These are phyloP conservation scores for Beauveria varroae DNA, from an alignment of 2,329 filamentous ascomycete genomes.

Conservation along the genomic window DNA sequence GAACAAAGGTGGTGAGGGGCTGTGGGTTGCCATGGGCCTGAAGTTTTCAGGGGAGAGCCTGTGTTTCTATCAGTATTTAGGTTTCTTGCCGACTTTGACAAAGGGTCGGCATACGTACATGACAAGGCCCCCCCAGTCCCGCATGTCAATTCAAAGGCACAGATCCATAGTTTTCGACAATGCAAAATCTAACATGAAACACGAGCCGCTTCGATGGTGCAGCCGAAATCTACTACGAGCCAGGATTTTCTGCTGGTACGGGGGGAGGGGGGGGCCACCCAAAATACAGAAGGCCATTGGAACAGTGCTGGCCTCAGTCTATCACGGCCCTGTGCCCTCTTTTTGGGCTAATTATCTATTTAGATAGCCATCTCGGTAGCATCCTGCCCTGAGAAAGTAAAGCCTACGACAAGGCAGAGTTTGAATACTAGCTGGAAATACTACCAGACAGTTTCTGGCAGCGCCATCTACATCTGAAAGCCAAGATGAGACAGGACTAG, in stretches of 20 bases:
- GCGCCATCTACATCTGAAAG: neutral
- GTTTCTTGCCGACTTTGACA: neutral
- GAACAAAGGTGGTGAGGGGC: conserved; percentile 6
- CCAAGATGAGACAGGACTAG: neutral
- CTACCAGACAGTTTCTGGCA: neutral
- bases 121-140: too few species aligned
- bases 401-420: neutral
- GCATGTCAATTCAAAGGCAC: too few species aligned
- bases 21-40: neutral
- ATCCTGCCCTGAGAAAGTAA: neutral
- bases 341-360: neutral
- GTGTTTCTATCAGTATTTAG: neutral
- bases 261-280: too few species aligned
- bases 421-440: neutral
- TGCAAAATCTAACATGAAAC: too few species aligned
- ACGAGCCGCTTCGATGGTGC: too few species aligned
- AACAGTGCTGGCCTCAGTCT: neutral
- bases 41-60: neutral
- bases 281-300: neutral
- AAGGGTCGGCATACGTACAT: neutral
- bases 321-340: too few species aligned
- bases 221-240: too few species aligned
- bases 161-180: too few species aligned
- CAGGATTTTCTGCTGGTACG: too few species aligned
- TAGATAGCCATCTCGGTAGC: neutral